Base-by-base conservation (phyloP, 2,329 filamentous ascomycete genomes). In the Arthroderma sp. region DNA sequence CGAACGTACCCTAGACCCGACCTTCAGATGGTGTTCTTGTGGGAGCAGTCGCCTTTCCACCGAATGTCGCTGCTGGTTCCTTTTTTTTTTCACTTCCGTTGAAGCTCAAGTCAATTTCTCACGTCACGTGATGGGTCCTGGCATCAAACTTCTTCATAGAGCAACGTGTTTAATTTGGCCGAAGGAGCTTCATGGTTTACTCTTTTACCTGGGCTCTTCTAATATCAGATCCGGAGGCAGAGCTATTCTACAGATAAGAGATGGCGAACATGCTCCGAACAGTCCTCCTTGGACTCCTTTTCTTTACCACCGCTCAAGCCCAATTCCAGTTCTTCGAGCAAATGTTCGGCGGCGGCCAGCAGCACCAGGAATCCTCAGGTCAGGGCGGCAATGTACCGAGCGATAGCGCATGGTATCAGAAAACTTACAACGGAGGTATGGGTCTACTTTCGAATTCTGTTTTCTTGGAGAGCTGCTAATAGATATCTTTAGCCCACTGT, bases 261-360 rank as follows among this genome's bases (percentile, higher is more conserved):
- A 51, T 51, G 47, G 28, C 8, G 21, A 35, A 15, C 28, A 17
- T 31, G 25, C 15, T 51, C 2, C 25, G 28, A 17, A 38, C 51
- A 9, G 51, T 21, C 51, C 39, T 74, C 2, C 68, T 68, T 61
- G 66, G 68, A 58, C 69, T 89, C 15, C 74, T 87, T 54, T 71
- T 89, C 28, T 68, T 88, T 59, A 74, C 81, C 61, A 72, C 81
- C 15, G 83, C 79, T 2, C 76, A 80, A 58, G 88, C 88, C 9
- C 91, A 97, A 74, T 97, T 97, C 72, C 86, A 88, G 69, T 95
- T 98, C 81, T 98, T 97, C 74, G 91, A 96, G 71, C 89, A 97
- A 66, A 95, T 97, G 88, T 97, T 98, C 71, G 80, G 83, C 63
- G 77, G 78, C 59, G 74, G 77, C 11, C 77, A 81, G 58, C 79